Base-by-base conservation (phyloP, 805 yeast genomes). In the Cyberlindnera xishuangbannaensis region DNA sequence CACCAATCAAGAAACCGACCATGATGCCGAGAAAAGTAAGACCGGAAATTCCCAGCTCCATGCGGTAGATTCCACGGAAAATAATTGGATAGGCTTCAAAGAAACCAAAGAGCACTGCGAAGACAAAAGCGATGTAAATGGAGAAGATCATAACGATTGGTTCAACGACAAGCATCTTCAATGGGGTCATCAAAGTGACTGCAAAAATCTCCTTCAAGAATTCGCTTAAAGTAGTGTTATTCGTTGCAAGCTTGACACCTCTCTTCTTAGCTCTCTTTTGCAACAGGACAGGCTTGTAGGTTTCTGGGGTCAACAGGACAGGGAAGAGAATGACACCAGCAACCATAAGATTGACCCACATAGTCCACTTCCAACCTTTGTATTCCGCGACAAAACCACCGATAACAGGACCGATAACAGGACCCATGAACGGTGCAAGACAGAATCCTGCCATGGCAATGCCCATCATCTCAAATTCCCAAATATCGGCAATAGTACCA, bases 31-130 rank as follows among this genome's bases (percentile, higher is more conserved):
- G 56, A 55, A 82, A 82, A 6, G 87, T 71, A 36, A 82, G 62
- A 11, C 88, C 86, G 1, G 85, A 69, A 10, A 73, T 59, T 36
- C 86, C 88, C 2, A 61, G 39, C 25, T 49, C 51, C 85, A 81
- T 78, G 3, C 42, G 44, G 54, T 82, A 80, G 16, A 67, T 71
- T 22, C 82, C 83, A 50, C 73, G 63, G 61, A 80, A 82, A 40
- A 82, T 81, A 32, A 81, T 73, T 7, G 87, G 87, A 59, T 66
- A 80, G 4, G 87, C 87, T 55, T 81, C 88, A 49, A 82, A 82
- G 65, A 81, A 82, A 1, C 86, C 88, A 45, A 81, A 82, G 34
- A 82, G 59, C 3, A 82, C 86, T 1, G 88, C 86, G 59, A 81
- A 81, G 32, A 82, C 72, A 50, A 82, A 80, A 0, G 88, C 82